Conservation (phyloP, 345 rosid species). For the Mallotus nudiflorus region DNA sequence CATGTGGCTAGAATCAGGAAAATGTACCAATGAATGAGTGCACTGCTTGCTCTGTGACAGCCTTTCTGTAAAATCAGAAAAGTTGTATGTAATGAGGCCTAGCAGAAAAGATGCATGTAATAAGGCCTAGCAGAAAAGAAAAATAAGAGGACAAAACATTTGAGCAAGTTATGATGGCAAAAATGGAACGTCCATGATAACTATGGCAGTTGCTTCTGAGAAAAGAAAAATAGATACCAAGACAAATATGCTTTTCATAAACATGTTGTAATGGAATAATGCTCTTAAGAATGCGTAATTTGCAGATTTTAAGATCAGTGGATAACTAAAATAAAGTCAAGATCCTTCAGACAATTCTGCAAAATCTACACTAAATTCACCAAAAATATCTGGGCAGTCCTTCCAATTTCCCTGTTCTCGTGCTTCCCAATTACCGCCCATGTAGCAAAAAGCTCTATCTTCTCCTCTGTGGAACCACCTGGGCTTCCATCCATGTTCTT, state of each 20-base stretch:
- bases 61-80: constrained; percentile 18
- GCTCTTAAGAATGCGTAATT: neutral
- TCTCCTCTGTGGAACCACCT: constrained; percentile 73
- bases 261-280: neutral
- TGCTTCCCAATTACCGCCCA: constrained; percentile 98
- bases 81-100: neutral
- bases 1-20: neutral
- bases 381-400: constrained; percentile 77
- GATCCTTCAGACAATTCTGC: constrained; percentile 32
- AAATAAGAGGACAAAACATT: neutral
- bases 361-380: constrained; percentile 56
- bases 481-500: constrained; percentile 92
- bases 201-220: too few relatives aligned
- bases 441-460: constrained; percentile 55
- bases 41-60: neutral
- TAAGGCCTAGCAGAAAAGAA: too few relatives aligned
- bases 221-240: neutral
- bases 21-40: neutral
- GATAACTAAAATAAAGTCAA: constrained; percentile 34
- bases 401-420: constrained; percentile 64
- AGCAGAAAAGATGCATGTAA: too few relatives aligned
- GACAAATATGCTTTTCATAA: neutral
- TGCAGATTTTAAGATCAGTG: neutral
- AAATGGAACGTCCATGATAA: neutral
- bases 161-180: neutral